Evolutionary conservation across 257 asterid genomes (phyloP).

Genomic region (Solanum sitiens): DNA sequence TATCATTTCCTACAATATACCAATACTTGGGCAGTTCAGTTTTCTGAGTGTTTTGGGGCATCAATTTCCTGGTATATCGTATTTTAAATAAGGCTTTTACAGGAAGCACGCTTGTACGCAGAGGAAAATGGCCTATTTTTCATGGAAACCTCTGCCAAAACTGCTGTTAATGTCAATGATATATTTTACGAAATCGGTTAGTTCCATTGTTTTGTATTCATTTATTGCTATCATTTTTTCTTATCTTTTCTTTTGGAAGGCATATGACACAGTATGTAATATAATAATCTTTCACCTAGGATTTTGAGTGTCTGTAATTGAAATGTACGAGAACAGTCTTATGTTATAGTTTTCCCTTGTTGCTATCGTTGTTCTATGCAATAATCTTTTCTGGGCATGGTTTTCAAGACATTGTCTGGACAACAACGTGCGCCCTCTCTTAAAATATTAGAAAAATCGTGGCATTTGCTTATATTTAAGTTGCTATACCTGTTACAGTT

Average conservation of each 20-base stretch:
- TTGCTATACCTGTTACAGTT: neutral
- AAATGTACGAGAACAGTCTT: neutral
- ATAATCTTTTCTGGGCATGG: neutral
- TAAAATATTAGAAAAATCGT: neutral
- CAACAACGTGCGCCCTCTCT: neutral
- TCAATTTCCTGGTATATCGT: neutral
- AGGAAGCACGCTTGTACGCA: conserved; percentile 63
- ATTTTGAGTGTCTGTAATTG: neutral
- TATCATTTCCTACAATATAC: neutral
- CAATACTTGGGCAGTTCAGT: neutral
- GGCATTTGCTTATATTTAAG: neutral
- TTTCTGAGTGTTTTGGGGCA: neutral
- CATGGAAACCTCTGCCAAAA: conserved; percentile 80
- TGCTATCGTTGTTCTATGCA: neutral
- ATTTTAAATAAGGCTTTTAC: neutral
- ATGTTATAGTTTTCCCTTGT: neutral
- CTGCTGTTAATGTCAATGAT: conserved; percentile 60
- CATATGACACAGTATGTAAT: neutral
- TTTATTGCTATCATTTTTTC: neutral
- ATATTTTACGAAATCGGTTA: conserved; percentile 61
- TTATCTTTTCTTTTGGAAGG: neutral
- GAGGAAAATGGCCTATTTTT: conserved; percentile 76
- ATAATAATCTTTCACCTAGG: neutral
- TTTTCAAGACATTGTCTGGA: neutral
- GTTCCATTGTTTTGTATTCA: neutral